Percentiles rank a stretch among this genome's conserved stretches.
These are phyloP conservation scores for Trichophyton benhamiae DNA, from an alignment of 2,329 filamentous ascomycete species.

Conservation along the genomic window DNA sequence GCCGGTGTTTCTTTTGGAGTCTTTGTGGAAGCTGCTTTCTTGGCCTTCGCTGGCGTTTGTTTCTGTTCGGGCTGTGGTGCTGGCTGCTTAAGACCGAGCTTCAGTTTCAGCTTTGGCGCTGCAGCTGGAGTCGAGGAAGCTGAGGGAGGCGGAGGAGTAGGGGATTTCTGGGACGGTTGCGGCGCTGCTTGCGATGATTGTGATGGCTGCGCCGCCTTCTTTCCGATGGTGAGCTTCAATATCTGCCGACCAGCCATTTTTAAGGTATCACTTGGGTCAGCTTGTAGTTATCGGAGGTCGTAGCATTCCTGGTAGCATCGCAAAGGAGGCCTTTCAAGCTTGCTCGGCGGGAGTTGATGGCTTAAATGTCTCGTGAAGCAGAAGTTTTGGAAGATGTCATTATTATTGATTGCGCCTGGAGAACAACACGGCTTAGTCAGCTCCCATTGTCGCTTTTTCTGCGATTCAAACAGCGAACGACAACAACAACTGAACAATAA, in stretches of 20 bases:
- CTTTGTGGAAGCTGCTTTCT: constrained; percentile 16
- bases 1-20: constrained; percentile 7
- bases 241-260: constrained; percentile 28
- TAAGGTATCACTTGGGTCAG: constrained; percentile 4
- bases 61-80: constrained; percentile 9
- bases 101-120: constrained; percentile 31
- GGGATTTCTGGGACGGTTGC: constrained; percentile 9
- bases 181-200: constrained; percentile 15
- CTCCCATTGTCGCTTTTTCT: neutral
- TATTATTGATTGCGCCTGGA: no score
- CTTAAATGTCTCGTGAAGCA: neutral
- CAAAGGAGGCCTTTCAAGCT: neutral
- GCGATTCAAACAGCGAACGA: neutral
- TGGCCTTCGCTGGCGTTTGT: constrained; percentile 11
- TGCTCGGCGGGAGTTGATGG: neutral
- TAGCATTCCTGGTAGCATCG: neutral
- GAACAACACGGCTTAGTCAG: neutral
- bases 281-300: no score
- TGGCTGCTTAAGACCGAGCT: constrained; percentile 25
- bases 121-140: constrained; percentile 15
- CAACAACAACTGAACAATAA: no score
- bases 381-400: neutral
- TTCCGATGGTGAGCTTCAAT: constrained; percentile 33
- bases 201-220: constrained; percentile 21
- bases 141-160: constrained; percentile 15